phyloP scores from a whole-genome alignment of 768 basidiomycete species.

The Cyathus striatus region DNA sequence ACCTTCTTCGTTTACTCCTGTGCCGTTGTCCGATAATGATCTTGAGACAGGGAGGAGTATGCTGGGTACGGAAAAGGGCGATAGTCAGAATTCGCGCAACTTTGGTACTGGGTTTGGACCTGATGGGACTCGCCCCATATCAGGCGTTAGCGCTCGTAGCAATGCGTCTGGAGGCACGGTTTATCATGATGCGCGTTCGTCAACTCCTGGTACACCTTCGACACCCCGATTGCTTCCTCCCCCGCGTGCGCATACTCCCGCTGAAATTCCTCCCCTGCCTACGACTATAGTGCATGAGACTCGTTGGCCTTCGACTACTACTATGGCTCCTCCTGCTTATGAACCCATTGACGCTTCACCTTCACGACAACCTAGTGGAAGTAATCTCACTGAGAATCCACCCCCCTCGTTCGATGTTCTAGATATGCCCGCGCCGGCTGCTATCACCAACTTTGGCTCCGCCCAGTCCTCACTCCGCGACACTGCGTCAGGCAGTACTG shows the following conservation, averaged over 20 bases:
- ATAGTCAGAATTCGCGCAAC: conserved; percentile 16
- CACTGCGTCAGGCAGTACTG: conserved; percentile 23
- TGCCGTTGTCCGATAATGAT: conserved; percentile 36
- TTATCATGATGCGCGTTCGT: conserved; percentile 60
- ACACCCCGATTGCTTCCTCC: conserved; percentile 26
- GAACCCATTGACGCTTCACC: conserved; percentile 7
- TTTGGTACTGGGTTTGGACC: conserved; percentile 28
- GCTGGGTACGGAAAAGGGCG: conserved; percentile 18
- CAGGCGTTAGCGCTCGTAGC: conserved; percentile 51
- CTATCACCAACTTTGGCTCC: conserved; percentile 45
- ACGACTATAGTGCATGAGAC: neutral
- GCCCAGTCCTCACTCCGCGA: conserved; percentile 31
- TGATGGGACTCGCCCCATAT: conserved; percentile 49
- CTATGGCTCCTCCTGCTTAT: conserved; percentile 15
- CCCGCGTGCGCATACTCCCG: conserved; percentile 44
- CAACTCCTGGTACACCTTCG: conserved; percentile 33
- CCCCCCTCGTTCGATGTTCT: conserved; percentile 18
- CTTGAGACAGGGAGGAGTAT: conserved; percentile 38
- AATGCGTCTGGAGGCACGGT: conserved; percentile 48
- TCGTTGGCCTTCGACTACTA: neutral
- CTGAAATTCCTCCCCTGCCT: conserved; percentile 12
- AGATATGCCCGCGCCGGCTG: conserved; percentile 45
- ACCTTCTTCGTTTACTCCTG: conserved; percentile 10
- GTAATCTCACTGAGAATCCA: conserved; percentile 1
- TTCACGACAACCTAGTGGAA: neutral